Percentiles rank a stretch among this genome's conserved stretches.
Evolutionary conservation across 257 asterid species (phyloP).

Genomic region (Nicotiana tabacum): DNA sequence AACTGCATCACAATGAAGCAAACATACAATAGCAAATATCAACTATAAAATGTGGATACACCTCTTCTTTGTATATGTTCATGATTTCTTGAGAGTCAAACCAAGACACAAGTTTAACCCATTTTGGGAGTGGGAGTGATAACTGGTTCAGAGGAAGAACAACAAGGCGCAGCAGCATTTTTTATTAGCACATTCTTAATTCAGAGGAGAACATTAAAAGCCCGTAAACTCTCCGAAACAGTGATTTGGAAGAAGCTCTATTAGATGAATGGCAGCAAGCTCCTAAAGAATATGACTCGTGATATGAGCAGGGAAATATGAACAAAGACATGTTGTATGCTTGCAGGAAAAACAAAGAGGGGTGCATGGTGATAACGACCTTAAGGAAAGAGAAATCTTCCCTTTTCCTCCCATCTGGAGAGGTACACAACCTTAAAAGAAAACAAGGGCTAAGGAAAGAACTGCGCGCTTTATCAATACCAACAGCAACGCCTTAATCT

Average conservation of each 20-base stretch:
- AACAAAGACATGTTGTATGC: background rate
- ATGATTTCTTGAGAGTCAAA: background rate
- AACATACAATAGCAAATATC: background rate
- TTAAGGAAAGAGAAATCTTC: background rate
- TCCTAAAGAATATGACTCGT: background rate
- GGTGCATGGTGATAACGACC: background rate
- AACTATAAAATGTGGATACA: background rate
- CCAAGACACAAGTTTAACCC: background rate
- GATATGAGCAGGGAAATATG: background rate
- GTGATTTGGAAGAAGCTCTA: background rate
- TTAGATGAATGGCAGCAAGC: background rate
- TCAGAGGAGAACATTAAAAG: background rate
- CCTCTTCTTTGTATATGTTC: background rate
- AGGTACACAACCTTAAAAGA: background rate
- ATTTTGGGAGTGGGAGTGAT: background rate
- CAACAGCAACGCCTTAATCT: background rate
- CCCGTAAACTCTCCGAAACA: background rate
- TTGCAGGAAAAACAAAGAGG: background rate
- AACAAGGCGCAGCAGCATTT: background rate
- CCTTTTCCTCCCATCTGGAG: background rate
- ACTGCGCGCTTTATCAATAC: background rate
- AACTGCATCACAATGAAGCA: slow-evolving; percentile 39
- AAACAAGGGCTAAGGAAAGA: background rate
- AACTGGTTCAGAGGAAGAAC: background rate
- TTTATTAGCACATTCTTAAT: background rate